Evolutionary conservation across 345 rosid species (phyloP), one percentile per base, ranked within the genome.

Genomic region (Syzygium jambos): DNA sequence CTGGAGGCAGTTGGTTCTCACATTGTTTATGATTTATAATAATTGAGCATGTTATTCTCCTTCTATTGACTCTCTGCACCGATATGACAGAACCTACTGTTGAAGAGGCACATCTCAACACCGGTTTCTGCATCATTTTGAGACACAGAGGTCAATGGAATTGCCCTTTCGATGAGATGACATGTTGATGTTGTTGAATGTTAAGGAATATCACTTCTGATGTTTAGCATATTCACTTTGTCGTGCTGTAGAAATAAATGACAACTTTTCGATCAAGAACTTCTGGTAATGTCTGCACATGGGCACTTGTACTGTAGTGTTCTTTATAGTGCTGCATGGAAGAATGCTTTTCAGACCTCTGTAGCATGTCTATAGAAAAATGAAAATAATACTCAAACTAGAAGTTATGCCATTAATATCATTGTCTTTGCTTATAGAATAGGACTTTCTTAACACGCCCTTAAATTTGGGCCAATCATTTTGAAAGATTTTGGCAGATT

Each of bases 401-500:
- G 78, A 29, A 34, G 78, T 54, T 19, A 7, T 54, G 57, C 8
- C 78, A 65, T 65, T 65, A 65, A 15, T 16, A 38, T 30, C 22
- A 65, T 16, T 2, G 22, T 30, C 43, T 30, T 65, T 65, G 38
- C 78, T 65, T 65, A 65, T 30, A 9, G 30, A 30, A 15, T 34
- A 65, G 78, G 11, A 65, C 43, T 65, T 65, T 73, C 46, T 17
- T 5, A 34, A 34, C 13, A 73, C 11, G 4, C 10, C 13, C 46
- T 11, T 34, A 73, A 34, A 68, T 17, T 34, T 34, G 25, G 80
- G 80, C 25, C 80, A 25, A 73, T 73, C 73, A 73, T 73, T 68
- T 68, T 34, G 25, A 34, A 73, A 73, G 4, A 68, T 34, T 34
- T 96, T 11, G 98, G 99, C 88, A 99, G 99, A 73, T 38, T 34